These are phyloP conservation scores for Spathaspora sp. DNA, from an alignment of 1,139 yeast species.

Conservation along the genomic window DNA sequence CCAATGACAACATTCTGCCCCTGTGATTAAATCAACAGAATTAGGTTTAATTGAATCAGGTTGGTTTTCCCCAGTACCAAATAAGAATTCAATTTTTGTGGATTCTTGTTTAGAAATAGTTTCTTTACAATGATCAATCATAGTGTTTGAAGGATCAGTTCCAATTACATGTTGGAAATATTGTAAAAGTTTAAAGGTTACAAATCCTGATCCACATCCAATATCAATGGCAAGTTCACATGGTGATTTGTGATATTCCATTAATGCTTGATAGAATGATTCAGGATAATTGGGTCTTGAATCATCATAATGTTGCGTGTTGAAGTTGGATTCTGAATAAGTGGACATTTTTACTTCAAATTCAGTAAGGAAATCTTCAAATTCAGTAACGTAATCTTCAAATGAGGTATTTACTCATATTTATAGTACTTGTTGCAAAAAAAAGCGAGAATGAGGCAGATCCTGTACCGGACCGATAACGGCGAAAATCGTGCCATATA, in stretches of 20 bases:
- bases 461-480: conserved; percentile 5
- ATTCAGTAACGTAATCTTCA: neutral
- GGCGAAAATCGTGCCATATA: neutral
- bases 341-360: conserved; percentile 26
- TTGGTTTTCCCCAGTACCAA: conserved; percentile 32
- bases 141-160: conserved; percentile 62
- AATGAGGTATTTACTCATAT: neutral
- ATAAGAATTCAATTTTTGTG: conserved; percentile 23
- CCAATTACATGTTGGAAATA: conserved; percentile 56
- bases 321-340: conserved; percentile 34
- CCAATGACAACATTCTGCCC: conserved; percentile 85
- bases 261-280: conserved; percentile 28
- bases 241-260: conserved; percentile 28
- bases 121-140: conserved; percentile 53
- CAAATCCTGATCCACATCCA: conserved; percentile 88
- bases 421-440: neutral
- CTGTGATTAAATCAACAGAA: conserved; percentile 61
- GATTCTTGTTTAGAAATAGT: conserved; percentile 5
- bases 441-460: neutral
- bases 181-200: conserved; percentile 53
- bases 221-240: conserved; percentile 54
- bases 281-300: conserved; percentile 42
- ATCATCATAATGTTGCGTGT: conserved; percentile 36
- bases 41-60: conserved; percentile 22
- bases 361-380: neutral